Evolutionary conservation across 2,329 filamentous ascomycete species (phyloP).

Genomic region (Waltergamsia citrina): DNA sequence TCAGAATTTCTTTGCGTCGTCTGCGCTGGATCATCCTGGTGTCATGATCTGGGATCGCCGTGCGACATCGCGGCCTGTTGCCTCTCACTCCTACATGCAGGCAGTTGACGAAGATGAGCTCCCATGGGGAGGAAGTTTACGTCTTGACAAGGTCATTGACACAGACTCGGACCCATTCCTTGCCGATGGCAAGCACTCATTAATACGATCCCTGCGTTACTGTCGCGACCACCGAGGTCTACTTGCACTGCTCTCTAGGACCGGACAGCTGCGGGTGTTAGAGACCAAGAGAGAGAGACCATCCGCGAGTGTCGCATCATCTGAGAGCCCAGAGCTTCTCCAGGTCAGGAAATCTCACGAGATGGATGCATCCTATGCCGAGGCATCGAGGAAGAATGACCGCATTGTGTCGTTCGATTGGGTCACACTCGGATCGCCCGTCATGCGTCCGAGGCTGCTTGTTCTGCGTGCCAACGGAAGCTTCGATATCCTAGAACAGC

Average conservation of each 20-base stretch:
- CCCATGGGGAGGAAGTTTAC: conserved; percentile 53
- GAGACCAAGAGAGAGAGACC: conserved; percentile 46
- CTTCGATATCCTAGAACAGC: conserved; percentile 54
- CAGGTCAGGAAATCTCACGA: conserved; percentile 51
- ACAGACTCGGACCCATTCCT: conserved; percentile 39
- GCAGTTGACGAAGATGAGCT: conserved; percentile 52
- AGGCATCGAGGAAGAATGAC: conserved; percentile 42
- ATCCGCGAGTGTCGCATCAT: conserved; percentile 18
- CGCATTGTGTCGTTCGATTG: conserved; percentile 61
- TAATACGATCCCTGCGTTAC: conserved; percentile 54
- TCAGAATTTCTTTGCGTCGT: conserved; percentile 77
- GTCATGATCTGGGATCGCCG: conserved; percentile 74
- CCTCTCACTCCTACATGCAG: conserved; percentile 44
- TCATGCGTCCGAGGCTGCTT: conserved; percentile 46
- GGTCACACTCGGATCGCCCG: conserved; percentile 48
- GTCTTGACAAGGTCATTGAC: conserved; percentile 47
- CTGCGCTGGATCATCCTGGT: conserved; percentile 63
- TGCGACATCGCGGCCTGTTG: conserved; percentile 40
- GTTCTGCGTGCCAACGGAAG: conserved; percentile 50
- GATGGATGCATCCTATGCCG: conserved; percentile 49
- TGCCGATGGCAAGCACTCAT: conserved; percentile 46
- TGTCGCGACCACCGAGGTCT: conserved; percentile 53
- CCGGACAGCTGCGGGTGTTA: conserved; percentile 53
- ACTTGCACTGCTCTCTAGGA: conserved; percentile 51
- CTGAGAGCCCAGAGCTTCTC: conserved; percentile 43